These are phyloP conservation scores for Stylosanthes scabra DNA, from an alignment of 331 rosid species.

Conservation along the genomic window DNA sequence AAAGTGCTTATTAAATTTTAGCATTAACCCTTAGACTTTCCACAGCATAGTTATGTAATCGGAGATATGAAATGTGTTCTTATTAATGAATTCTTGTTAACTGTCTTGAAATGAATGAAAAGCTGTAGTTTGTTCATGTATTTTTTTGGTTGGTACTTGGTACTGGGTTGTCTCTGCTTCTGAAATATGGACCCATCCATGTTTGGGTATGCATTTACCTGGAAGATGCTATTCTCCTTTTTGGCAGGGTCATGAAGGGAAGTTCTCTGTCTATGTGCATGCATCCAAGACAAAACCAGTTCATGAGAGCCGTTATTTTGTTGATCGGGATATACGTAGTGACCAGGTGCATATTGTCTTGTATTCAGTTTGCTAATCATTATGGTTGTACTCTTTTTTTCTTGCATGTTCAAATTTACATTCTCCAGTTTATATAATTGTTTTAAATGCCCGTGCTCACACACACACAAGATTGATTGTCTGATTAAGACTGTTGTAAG, in stretches of 20 bases:
- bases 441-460: neutral
- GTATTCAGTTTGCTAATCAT: constrained; percentile 20
- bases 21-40: constrained; percentile 17
- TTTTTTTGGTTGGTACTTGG: constrained; percentile 21
- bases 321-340: constrained; percentile 82
- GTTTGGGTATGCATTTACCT: constrained; percentile 34
- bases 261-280: constrained; percentile 93
- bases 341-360: constrained; percentile 67
- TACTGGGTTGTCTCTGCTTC: constrained; percentile 12
- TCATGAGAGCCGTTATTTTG: constrained; percentile 86
- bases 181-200: constrained; percentile 17
- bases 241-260: constrained; percentile 98
- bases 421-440: constrained; percentile 8
- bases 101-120: constrained; percentile 6
- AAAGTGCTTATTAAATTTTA: constrained; percentile 1
- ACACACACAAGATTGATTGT: too few species aligned
- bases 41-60: neutral
- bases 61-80: constrained; percentile 17
- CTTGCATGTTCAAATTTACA: constrained; percentile 3
- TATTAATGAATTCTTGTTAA: neutral
- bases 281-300: constrained; percentile 88
- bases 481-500: too few species aligned
- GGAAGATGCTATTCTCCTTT: constrained; percentile 37
- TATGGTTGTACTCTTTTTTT: neutral
- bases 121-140: constrained; percentile 25